phyloP scores from a whole-genome alignment of 495 filamentous ascomycete species.

The Penicillium paxilli region DNA sequence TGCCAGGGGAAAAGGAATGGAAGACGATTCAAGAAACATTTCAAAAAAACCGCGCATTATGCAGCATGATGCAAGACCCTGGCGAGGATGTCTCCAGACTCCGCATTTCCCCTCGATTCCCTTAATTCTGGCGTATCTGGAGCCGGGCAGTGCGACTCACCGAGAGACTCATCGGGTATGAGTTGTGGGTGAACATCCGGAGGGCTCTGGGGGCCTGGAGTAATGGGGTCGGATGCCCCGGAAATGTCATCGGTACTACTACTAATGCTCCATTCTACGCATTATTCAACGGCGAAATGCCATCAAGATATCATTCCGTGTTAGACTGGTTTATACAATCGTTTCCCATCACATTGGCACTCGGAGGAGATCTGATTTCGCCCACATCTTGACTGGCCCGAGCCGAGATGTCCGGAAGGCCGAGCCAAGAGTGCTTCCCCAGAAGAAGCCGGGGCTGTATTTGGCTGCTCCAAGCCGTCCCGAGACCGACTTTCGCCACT shows the following conservation, averaged over 20 bases:
- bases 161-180: constrained; percentile 22
- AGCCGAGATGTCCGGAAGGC: background rate
- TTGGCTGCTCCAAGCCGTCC: background rate
- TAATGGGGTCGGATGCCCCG: constrained; percentile 23
- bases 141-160: constrained; percentile 16
- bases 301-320: no score
- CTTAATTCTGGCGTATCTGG: constrained; percentile 1
- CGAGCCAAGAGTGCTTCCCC: background rate
- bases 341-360: no score
- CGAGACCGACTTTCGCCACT: constrained; percentile 18
- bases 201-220: constrained; percentile 15
- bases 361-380: no score
- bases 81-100: constrained; percentile 13
- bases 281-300: no score
- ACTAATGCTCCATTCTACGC: no score
- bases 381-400: background rate
- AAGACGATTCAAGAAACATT: background rate
- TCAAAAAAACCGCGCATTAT: background rate
- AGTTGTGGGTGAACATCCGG: constrained; percentile 11
- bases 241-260: no score
- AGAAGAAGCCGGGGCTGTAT: background rate
- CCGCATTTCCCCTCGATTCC: constrained; percentile 19
- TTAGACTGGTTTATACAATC: no score
- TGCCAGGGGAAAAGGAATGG: background rate
- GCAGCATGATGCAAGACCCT: constrained; percentile 1